Evolutionary conservation across 306 rosid genomes (phyloP).

Genomic region (Betula pendula): DNA sequence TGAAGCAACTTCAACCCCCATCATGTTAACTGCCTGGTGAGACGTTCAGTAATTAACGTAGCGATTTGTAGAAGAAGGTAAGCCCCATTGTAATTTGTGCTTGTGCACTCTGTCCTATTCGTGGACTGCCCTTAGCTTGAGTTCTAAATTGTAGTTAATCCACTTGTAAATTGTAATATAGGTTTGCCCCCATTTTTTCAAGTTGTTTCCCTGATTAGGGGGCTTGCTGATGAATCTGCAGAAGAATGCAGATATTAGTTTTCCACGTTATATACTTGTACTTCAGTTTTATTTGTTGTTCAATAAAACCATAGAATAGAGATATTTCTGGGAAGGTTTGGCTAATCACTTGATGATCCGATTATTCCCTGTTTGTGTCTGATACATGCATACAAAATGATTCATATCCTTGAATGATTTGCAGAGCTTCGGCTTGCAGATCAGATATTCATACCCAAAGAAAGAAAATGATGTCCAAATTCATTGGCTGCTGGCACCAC

Average conservation of each 20-base stretch:
- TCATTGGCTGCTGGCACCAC: too few species aligned
- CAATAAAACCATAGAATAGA: slow-evolving; percentile 42
- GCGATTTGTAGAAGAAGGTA: slow-evolving; percentile 48
- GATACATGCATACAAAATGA: background rate
- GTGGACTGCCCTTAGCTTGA: slow-evolving; percentile 49
- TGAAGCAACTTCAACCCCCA: slow-evolving; percentile 91
- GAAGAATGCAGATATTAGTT: slow-evolving; percentile 70
- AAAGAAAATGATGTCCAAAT: background rate
- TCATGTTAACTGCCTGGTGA: slow-evolving; percentile 53
- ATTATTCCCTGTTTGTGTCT: background rate
- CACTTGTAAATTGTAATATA: slow-evolving; percentile 74
- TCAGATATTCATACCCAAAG: background rate
- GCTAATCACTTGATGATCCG: background rate
- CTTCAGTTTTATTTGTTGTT: slow-evolving; percentile 42
- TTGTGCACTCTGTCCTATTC: slow-evolving; percentile 37
- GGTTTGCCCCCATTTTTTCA: slow-evolving; percentile 57
- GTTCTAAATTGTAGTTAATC: slow-evolving; percentile 49
- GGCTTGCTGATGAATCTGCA: slow-evolving; percentile 66
- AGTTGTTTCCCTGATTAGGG: slow-evolving; percentile 43
- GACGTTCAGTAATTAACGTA: slow-evolving; percentile 42
- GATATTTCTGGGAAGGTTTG: slow-evolving; percentile 6
- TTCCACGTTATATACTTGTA: slow-evolving; percentile 42
- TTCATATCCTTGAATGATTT: background rate
- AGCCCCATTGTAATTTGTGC: slow-evolving; percentile 49
- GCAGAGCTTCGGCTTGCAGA: background rate